phyloP scores from a whole-genome alignment of 2,329 filamentous ascomycete species.

The Botryotinia narcissicola region DNA sequence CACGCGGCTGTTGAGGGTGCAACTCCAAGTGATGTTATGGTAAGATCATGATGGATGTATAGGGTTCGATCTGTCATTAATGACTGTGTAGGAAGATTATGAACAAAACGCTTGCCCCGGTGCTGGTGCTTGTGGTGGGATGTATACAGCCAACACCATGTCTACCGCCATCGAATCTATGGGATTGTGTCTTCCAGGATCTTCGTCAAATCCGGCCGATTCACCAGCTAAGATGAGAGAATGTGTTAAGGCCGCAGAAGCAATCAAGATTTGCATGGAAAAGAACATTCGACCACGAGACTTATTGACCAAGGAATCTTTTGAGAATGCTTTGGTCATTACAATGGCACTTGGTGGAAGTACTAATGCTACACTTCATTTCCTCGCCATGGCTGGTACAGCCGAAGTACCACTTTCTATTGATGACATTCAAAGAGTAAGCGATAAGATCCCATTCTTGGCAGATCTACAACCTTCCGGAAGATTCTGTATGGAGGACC shows the following conservation, averaged over 20 bases:
- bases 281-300: slow-evolving; percentile 66
- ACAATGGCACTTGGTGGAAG: slow-evolving; percentile 71
- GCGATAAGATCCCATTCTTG: slow-evolving; percentile 68
- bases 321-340: slow-evolving; percentile 71
- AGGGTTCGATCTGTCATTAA: not conserved
- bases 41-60: not conserved
- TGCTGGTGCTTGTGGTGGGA: slow-evolving; percentile 68
- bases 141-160: slow-evolving; percentile 80
- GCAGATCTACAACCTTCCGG: slow-evolving; percentile 74
- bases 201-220: slow-evolving; percentile 65
- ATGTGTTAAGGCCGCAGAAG: slow-evolving; percentile 65
- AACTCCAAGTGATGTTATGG: slow-evolving; percentile 71
- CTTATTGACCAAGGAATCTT: slow-evolving; percentile 65
- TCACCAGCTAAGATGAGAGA: slow-evolving; percentile 70
- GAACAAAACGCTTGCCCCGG: slow-evolving; percentile 67
- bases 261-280: slow-evolving; percentile 67
- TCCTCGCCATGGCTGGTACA: slow-evolving; percentile 70
- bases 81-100: slow-evolving; percentile 55
- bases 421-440: slow-evolving; percentile 62
- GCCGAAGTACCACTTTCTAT: slow-evolving; percentile 52
- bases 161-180: slow-evolving; percentile 71
- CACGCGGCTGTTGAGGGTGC: slow-evolving; percentile 64
- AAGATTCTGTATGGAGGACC: slow-evolving; percentile 82
- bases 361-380: slow-evolving; percentile 69
- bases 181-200: slow-evolving; percentile 66